Conservation (phyloP, 495 filamentous ascomycete species). For the Penicillium waksmanii region DNA sequence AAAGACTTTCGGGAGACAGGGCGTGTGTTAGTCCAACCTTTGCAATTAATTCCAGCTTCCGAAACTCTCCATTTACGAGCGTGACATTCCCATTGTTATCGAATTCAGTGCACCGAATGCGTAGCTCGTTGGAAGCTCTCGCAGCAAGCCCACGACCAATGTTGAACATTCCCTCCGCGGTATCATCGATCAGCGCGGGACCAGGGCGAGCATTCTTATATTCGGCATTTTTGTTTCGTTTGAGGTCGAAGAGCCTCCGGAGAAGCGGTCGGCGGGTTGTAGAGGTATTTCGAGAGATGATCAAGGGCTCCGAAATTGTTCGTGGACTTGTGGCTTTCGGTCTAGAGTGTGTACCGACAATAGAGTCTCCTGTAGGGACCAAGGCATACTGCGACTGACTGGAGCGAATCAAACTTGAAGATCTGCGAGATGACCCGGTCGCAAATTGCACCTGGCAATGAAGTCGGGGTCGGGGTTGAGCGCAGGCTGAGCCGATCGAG, state of each 20-base stretch:
- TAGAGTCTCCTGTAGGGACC: slow-evolving; percentile 15
- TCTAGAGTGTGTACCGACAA: slow-evolving; percentile 16
- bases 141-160: slow-evolving; percentile 64
- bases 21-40: slow-evolving; percentile 63
- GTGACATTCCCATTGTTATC: slow-evolving; percentile 92
- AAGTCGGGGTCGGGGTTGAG: slow-evolving; percentile 17
- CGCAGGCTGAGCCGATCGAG: slow-evolving; percentile 43
- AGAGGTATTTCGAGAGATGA: slow-evolving; percentile 41
- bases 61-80: slow-evolving; percentile 94
- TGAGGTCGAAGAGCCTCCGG: slow-evolving; percentile 57
- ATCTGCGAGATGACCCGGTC: slow-evolving; percentile 21
- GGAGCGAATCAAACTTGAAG: slow-evolving; percentile 31
- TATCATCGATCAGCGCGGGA: slow-evolving; percentile 41
- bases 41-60: slow-evolving; percentile 93
- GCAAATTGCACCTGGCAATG: slow-evolving; percentile 16
- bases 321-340: slow-evolving; percentile 10
- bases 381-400: slow-evolving; percentile 17
- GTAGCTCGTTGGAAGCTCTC: slow-evolving; percentile 77
- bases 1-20: not conserved
- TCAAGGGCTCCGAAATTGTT: slow-evolving; percentile 8
- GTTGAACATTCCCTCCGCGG: slow-evolving; percentile 44
- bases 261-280: slow-evolving; percentile 54
- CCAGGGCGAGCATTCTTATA: slow-evolving; percentile 23
- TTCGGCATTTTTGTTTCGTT: slow-evolving; percentile 36
- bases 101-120: slow-evolving; percentile 91